Conservation (phyloP, 1,139 yeast species). For the Kodamaea sp. region DNA sequence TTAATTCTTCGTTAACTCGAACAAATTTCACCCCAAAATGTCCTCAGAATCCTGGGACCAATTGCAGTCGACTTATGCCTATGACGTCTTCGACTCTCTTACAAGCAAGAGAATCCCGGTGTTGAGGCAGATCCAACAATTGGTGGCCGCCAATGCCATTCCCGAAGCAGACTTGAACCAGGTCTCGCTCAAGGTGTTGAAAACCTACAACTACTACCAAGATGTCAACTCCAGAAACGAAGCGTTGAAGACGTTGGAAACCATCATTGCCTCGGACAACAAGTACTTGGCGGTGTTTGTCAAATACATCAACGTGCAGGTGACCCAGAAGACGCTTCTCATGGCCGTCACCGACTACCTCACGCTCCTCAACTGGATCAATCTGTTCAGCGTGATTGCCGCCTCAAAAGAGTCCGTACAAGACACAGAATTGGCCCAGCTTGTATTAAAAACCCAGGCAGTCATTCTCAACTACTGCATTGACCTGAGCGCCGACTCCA, state of each 20-base stretch:
- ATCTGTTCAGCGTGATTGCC: conserved; percentile 29
- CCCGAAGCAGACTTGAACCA: conserved; percentile 22
- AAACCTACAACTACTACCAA: conserved; percentile 51
- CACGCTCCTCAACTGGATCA: conserved; percentile 60
- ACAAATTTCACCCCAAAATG: not conserved
- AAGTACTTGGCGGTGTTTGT: conserved; percentile 34
- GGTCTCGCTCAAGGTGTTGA: conserved; percentile 32
- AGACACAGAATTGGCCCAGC: conserved; percentile 13
- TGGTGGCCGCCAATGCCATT: conserved; percentile 16
- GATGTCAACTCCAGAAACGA: conserved; percentile 49
- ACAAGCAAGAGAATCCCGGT: conserved; percentile 35
- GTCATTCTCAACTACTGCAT: conserved; percentile 23
- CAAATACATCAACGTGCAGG: conserved; percentile 36
- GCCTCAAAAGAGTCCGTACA: conserved; percentile 7
- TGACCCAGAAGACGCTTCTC: conserved; percentile 30
- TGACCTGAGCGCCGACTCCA: conserved; percentile 8
- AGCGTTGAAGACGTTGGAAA: conserved; percentile 37
- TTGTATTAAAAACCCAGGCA: conserved; percentile 23
- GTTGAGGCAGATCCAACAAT: conserved; percentile 20
- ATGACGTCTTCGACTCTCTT: conserved; percentile 33
- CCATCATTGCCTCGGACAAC: conserved; percentile 32
- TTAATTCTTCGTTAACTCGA: too few species aligned
- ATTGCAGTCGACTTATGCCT: conserved; percentile 23
- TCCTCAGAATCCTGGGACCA: conserved; percentile 28
- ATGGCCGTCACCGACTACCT: conserved; percentile 57